Conservation (phyloP, 176 grass and related monocot species). For the Oropetium thomaeum region DNA sequence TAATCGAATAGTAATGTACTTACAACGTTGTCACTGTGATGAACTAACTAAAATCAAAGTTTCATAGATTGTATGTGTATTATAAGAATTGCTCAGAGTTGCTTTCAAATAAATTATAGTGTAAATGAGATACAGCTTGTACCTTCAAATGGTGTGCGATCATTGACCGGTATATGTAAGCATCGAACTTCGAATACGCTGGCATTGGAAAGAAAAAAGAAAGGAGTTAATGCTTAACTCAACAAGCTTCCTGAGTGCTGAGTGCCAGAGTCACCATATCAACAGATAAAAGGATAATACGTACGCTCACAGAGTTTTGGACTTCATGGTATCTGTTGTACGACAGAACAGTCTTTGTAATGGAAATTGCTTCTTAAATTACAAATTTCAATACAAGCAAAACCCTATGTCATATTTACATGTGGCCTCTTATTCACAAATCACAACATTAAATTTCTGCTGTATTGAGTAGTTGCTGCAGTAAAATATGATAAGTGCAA, state of each 20-base stretch:
- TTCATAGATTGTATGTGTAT: not conserved
- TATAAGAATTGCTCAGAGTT: not conserved
- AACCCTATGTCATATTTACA: not conserved
- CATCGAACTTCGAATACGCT: slow-evolving; percentile 87
- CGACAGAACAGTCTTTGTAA: not conserved
- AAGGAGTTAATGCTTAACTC: not conserved
- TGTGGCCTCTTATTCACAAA: not conserved
- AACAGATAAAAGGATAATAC: not conserved
- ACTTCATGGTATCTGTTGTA: not conserved
- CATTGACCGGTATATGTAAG: slow-evolving; percentile 84
- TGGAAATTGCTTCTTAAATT: not conserved
- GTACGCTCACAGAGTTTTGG: not conserved
- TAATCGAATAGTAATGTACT: not conserved
- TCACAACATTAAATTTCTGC: not conserved
- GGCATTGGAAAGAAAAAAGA: not conserved
- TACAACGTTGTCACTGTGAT: not conserved
- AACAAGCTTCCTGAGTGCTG: not conserved
- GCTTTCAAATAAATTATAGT: not conserved
- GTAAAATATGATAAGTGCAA: not conserved
- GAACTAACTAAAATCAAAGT: not conserved
- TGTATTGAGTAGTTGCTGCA: not conserved
- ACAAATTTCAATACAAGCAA: not conserved
- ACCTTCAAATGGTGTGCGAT: slow-evolving; percentile 95
- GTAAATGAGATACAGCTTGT: not conserved
- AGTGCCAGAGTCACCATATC: not conserved